phyloP scores from a whole-genome alignment of 2,329 filamentous ascomycete genomes.

The Ophiostoma ips region DNA sequence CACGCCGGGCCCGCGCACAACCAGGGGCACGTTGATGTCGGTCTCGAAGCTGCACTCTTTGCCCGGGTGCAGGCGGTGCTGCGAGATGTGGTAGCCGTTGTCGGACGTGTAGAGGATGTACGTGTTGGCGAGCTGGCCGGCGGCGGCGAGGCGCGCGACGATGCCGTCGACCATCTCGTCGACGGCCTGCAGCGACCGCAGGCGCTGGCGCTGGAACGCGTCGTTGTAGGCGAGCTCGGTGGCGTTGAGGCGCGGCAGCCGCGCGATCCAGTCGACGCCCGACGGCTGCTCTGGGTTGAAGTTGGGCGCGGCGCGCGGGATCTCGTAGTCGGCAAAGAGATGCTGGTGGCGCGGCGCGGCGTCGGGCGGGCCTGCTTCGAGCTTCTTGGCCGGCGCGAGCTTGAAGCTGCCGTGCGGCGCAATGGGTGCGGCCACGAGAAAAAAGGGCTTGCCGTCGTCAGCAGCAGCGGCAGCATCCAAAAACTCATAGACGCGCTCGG shows the following conservation, averaged over 20 bases:
- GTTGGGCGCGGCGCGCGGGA: slow-evolving; percentile 46
- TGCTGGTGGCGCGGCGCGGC: slow-evolving; percentile 45
- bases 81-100: slow-evolving; percentile 44
- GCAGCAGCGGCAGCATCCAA: slow-evolving; percentile 46
- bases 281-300: slow-evolving; percentile 48
- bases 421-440: slow-evolving; percentile 50
- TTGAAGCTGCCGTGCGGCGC: slow-evolving; percentile 48
- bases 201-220: slow-evolving; percentile 34
- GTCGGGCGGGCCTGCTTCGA: slow-evolving; percentile 19
- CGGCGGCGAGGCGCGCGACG: slow-evolving; percentile 25
- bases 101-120: slow-evolving; percentile 39
- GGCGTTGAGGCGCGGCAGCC: slow-evolving; percentile 27
- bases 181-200: slow-evolving; percentile 37
- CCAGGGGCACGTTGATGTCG: slow-evolving; percentile 30
- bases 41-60: slow-evolving; percentile 44
- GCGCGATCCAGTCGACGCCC: slow-evolving; percentile 31
- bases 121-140: slow-evolving; percentile 46
- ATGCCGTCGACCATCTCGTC: slow-evolving; percentile 39
- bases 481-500: not conserved
- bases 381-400: not conserved
- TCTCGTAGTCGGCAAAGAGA: slow-evolving; percentile 43
- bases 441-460: slow-evolving; percentile 43
- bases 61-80: slow-evolving; percentile 42
- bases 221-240: slow-evolving; percentile 33
- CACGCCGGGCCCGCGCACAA: slow-evolving; percentile 26